Evolutionary conservation across 2,329 filamentous ascomycete species (phyloP), one percentile per base, ranked within the genome.

Genomic region (Fusarium floridanum): DNA sequence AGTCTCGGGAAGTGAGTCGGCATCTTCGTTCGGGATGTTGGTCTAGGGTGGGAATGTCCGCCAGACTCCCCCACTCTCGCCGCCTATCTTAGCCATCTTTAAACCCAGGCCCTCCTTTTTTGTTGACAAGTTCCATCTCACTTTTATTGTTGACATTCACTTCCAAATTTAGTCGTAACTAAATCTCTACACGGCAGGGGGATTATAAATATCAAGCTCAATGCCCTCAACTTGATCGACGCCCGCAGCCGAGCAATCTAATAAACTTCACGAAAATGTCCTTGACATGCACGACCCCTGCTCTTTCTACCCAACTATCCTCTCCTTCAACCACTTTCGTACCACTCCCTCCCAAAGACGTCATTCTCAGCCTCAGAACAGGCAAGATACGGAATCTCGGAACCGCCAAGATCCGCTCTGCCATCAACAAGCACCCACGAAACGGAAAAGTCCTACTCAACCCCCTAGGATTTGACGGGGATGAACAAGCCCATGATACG

Each of bases 281-380:
- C 0, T 48, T 22, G 4, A 24, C 14, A 10, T 48, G 12, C 43
- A 10, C 43, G 2, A 2, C 14, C 43, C 20, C 43, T 48, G 7
- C 2, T 24, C 14, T 10, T 3, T 24, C 43, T 10, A 9, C 43
- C 8, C 43, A 48, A 2, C 16, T 48, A 16, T 48, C 43, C 7
- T 16, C 43, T 2, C 22, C 8, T 17, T 27, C 22, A 5, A 24
- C 22, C 14, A 16, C 43, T 27, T 17, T 17, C 6, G 70, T 61
- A 14, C 70, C 70, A 60, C 56, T 71, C 6, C 70, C 70, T 53
- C 67, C 71, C 17, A 56, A 69, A 61, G 71, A 74, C 37, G 39
- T 27, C 63, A 17, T 73, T 61, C 67, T 74, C 41, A 73, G 71
- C 60, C 67, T 73, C 36, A 64, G 71, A 60, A 72, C 71, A 65